Base-by-base conservation (phyloP, 306 rosid species). In the Comarum palustre region DNA sequence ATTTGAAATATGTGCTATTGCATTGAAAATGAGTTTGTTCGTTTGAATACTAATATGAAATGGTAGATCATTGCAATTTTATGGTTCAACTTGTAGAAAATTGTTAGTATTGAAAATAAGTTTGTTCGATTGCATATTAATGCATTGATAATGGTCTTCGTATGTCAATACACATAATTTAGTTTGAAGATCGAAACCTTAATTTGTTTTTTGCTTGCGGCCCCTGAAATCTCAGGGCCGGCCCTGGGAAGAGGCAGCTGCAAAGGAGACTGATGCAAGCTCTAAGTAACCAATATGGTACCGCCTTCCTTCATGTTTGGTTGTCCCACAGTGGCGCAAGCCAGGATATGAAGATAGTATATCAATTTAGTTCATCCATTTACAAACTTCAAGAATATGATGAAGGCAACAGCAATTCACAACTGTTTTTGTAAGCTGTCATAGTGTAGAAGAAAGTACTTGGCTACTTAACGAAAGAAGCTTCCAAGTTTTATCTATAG, bases 191-290 rank as follows among this genome's bases (percentile, higher is more conserved):
- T n/a, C n/a, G n/a, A n/a, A n/a, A n/a, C n/a, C n/a, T n/a, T n/a
- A n/a, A n/a, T n/a, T n/a, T n/a, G n/a, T n/a, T n/a, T n/a, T n/a
- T n/a, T n/a, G n/a, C n/a, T n/a, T n/a, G n/a, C n/a, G n/a, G n/a
- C n/a, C n/a, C n/a, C n/a, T n/a, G n/a, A n/a, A n/a, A n/a, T n/a
- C n/a, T n/a, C n/a, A n/a, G n/a, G n/a, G n/a, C n/a, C n/a, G n/a
- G n/a, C n/a, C n/a, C n/a, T n/a, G n/a, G 29, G 97, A 89, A 76
- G 96, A 84, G 45, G 82, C 87, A 3, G 75, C 84, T 38, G 77
- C 82, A 15, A 86, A 86, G 81, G 86, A 85, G 54, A 81, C 78
- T 58, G 89, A 82, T 72, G 66, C 82, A 5, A 81, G 55, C 79
- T 69, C 86, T 29, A 79, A 73, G 64, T 89, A 90, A 79, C 60